These are phyloP conservation scores for Melaleuca alternifolia DNA, from an alignment of 345 rosid genomes.

Conservation along the genomic window DNA sequence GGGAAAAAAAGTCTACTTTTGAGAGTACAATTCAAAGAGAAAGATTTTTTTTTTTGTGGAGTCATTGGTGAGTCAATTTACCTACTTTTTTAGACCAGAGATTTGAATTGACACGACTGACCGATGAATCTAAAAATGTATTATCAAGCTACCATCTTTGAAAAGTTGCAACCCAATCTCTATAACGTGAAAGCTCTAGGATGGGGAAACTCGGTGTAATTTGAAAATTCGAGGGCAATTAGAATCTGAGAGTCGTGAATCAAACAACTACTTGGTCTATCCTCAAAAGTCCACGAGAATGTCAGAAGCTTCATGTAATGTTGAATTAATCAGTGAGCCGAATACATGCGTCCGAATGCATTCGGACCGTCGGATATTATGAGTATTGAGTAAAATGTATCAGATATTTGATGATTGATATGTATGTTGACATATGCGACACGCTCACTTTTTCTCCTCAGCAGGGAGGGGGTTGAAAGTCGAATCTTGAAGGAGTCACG, in stretches of 20 bases:
- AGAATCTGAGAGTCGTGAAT: not conserved
- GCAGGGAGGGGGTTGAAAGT: not conserved
- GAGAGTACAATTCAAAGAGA: not conserved
- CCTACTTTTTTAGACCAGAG: not conserved
- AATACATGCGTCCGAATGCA: not conserved
- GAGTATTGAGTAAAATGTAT: not conserved
- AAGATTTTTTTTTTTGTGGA: not conserved
- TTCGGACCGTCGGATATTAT: not conserved
- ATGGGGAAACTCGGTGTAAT: not conserved
- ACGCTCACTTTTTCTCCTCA: not conserved
- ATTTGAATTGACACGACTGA: not conserved
- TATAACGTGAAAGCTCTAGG: not conserved
- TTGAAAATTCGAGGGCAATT: not conserved
- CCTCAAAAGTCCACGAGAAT: not conserved
- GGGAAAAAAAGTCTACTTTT: not conserved
- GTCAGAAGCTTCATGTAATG: not conserved
- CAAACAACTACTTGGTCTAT: not conserved
- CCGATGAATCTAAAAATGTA: slow-evolving; percentile 2
- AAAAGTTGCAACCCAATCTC: not conserved
- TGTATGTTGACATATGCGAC: not conserved
- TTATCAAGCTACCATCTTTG: slow-evolving; percentile 10
- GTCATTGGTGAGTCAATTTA: not conserved
- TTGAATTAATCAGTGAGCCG: not conserved
- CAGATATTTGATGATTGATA: not conserved
- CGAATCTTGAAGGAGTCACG: not conserved